Conservation (phyloP, 306 rosid species). For the Pueraria montana region DNA sequence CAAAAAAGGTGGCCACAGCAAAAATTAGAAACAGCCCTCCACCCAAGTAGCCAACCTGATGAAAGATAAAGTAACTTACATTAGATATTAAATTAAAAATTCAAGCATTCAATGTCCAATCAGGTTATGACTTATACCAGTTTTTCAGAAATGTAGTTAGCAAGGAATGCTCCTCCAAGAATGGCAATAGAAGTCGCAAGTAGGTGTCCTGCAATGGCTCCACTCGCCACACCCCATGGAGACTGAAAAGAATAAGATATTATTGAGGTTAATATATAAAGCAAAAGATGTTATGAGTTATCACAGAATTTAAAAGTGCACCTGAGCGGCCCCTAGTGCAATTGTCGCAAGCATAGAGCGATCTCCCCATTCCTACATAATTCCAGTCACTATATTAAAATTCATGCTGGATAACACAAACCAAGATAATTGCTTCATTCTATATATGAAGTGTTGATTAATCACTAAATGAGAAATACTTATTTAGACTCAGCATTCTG, state of each 20-base stretch:
- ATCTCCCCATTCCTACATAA: constrained; percentile 98
- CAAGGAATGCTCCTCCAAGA: constrained; percentile 93
- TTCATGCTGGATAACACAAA: constrained; percentile 26
- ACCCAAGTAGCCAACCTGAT: constrained; percentile 94
- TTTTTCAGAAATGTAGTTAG: constrained; percentile 95
- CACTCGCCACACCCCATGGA: constrained; percentile 98
- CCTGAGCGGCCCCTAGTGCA: constrained; percentile 99
- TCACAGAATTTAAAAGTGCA: constrained; percentile 47
- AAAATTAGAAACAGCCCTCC: constrained; percentile 87
- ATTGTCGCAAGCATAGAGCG: constrained; percentile 99
- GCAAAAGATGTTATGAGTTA: constrained; percentile 24
- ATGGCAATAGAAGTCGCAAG: constrained; percentile 85
- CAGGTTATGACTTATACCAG: constrained; percentile 63
- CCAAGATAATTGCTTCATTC: constrained; percentile 19
- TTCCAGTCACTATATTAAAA: constrained; percentile 35
- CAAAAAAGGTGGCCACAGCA: constrained; percentile 88
- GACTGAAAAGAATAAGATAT: constrained; percentile 65
- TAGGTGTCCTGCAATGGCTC: constrained; percentile 91
- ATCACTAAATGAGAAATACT: neutral
- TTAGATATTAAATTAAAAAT: constrained; percentile 26
- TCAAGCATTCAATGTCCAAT: neutral
- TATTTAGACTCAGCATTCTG: neutral
- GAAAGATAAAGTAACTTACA: constrained; percentile 44
- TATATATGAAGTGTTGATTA: constrained; percentile 9
- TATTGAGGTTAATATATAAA: constrained; percentile 11